These are phyloP conservation scores for Falciphora oryzae DNA, from an alignment of 2,329 filamentous ascomycete genomes.

Conservation along the genomic window DNA sequence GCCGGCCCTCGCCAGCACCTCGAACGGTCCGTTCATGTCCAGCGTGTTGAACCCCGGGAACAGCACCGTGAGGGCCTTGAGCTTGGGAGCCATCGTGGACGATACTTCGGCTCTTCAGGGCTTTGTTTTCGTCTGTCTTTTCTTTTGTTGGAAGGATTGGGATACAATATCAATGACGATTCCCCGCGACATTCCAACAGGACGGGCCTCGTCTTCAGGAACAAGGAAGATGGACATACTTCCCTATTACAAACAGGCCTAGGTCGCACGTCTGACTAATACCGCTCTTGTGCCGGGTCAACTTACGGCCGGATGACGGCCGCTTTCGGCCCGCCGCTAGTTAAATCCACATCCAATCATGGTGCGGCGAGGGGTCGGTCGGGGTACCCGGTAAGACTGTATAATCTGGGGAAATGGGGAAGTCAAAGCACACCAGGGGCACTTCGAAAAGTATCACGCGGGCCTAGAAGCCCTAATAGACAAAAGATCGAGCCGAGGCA, in stretches of 20 bases:
- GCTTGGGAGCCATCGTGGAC: not conserved
- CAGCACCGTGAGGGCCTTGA: slow-evolving; percentile 4
- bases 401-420: not conserved
- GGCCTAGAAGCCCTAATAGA: not conserved
- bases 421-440: not conserved
- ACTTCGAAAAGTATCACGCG: not conserved
- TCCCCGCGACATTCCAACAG: not conserved
- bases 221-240: not conserved
- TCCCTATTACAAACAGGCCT: not conserved
- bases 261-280: not conserved
- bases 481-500: not conserved
- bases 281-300: not conserved
- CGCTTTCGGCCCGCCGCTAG: not conserved
- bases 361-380: not conserved
- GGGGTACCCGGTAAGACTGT: not conserved
- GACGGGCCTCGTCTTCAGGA: not conserved
- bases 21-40: slow-evolving; percentile 13
- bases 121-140: slow-evolving; percentile 13
- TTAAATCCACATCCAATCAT: not conserved
- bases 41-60: slow-evolving; percentile 14
- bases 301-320: not conserved
- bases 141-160: slow-evolving; percentile 19
- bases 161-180: slow-evolving; percentile 16
- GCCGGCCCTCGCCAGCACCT: slow-evolving; percentile 11
- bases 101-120: not conserved